These are phyloP conservation scores for Rickenella mellea DNA, from an alignment of 768 basidiomycete genomes.

Conservation along the genomic window DNA sequence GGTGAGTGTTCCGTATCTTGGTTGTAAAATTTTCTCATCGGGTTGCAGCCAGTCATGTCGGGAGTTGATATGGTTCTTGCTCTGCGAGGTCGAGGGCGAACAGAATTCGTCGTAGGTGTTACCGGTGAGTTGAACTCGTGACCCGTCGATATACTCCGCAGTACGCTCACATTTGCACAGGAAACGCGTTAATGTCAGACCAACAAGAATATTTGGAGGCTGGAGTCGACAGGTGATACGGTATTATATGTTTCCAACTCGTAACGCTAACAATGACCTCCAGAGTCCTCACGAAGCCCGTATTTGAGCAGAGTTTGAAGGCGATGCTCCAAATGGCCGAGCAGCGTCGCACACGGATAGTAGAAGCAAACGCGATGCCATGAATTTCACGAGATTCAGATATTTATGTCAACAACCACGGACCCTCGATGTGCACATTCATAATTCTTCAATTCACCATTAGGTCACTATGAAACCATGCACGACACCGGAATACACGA, in stretches of 20 bases:
- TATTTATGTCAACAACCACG: too few species aligned
- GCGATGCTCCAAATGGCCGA: neutral
- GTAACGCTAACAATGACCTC: neutral
- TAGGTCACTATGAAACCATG: too few species aligned
- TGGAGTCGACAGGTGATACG: conserved; percentile 11
- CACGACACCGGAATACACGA: too few species aligned
- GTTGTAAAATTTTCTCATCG: neutral
- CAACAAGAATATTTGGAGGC: conserved; percentile 15
- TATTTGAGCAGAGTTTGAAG: conserved; percentile 3
- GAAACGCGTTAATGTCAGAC: conserved; percentile 1
- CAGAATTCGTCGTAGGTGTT: conserved; percentile 19
- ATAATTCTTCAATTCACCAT: too few species aligned
- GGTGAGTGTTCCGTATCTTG: neutral
- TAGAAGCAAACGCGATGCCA: too few species aligned
- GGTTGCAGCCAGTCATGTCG: conserved; percentile 6
- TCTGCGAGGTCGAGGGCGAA: conserved; percentile 16
- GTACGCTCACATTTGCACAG: neutral
- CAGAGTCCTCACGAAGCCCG: conserved; percentile 16
- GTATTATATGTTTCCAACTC: conserved; percentile 14
- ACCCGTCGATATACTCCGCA: neutral
- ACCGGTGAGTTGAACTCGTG: conserved; percentile 1
- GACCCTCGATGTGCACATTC: too few species aligned
- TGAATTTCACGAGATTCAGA: too few species aligned
- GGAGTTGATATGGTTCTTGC: conserved; percentile 19
- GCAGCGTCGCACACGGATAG: neutral